Evolutionary conservation across 2,329 filamentous ascomycete genomes (phyloP).

Genomic region (Alternaria sp.): DNA sequence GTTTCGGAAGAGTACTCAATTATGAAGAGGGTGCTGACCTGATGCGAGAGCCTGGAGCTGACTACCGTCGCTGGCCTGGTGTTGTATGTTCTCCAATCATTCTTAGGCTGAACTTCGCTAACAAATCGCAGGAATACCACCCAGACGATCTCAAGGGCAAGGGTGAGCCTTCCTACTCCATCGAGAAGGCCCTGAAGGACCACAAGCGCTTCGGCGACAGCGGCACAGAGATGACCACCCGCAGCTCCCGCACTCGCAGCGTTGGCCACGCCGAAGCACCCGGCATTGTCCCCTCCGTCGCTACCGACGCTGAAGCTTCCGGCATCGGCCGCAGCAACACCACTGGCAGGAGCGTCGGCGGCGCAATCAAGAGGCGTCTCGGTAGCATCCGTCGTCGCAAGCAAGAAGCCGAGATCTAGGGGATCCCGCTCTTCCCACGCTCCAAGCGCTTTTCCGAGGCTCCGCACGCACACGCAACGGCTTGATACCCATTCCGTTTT

Average conservation of each 20-base stretch:
- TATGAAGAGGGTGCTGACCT: slow-evolving; percentile 89
- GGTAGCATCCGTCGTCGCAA: slow-evolving; percentile 52
- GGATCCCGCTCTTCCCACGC: slow-evolving; percentile 7
- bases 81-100: slow-evolving; percentile 64
- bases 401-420: slow-evolving; percentile 33
- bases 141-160: slow-evolving; percentile 83
- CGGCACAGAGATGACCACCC: slow-evolving; percentile 55
- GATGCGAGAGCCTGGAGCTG: slow-evolving; percentile 80
- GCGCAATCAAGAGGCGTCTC: slow-evolving; percentile 55
- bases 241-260: slow-evolving; percentile 43
- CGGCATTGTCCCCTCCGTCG: slow-evolving; percentile 23
- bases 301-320: slow-evolving; percentile 37
- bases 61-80: slow-evolving; percentile 77
- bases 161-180: slow-evolving; percentile 75
- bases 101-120: slow-evolving; percentile 3
- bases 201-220: slow-evolving; percentile 55
- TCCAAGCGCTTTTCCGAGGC: neutral
- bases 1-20: slow-evolving; percentile 71
- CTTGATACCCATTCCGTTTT: neutral
- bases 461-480: neutral
- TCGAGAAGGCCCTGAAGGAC: slow-evolving; percentile 71
- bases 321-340: slow-evolving; percentile 44
- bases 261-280: slow-evolving; percentile 42
- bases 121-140: slow-evolving; percentile 61
- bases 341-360: slow-evolving; percentile 45